Evolutionary conservation across 129 eudicot genomes (phyloP).

Genomic region (Flaveria ramosissima): DNA sequence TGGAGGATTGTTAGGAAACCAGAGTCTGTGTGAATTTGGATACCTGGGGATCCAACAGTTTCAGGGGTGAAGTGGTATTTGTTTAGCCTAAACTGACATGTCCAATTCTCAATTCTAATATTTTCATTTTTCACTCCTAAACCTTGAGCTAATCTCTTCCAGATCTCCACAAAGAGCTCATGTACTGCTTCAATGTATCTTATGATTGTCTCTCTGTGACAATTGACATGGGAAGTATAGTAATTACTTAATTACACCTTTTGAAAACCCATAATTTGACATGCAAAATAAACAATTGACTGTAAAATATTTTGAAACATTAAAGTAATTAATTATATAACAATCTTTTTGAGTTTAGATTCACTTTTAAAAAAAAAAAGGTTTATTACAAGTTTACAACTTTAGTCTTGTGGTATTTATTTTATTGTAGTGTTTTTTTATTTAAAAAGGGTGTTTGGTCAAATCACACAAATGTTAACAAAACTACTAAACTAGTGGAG

Average conservation of each 20-base stretch:
- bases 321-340: too few species aligned
- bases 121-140: conserved; percentile 37
- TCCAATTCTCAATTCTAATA: conserved; percentile 56
- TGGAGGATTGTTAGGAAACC: conserved; percentile 84
- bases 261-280: neutral
- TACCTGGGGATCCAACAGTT: conserved; percentile 61
- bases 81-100: conserved; percentile 76
- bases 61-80: conserved; percentile 63
- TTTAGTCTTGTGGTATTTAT: too few species aligned
- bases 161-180: conserved; percentile 42
- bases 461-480: too few species aligned
- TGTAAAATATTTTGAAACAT: too few species aligned
- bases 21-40: conserved; percentile 74
- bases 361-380: too few species aligned
- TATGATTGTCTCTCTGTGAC: conserved; percentile 55
- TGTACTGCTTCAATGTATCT: conserved; percentile 67
- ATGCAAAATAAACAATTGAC: neutral
- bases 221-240: neutral
- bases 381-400: too few species aligned
- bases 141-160: conserved; percentile 46
- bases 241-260: too few species aligned
- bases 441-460: too few species aligned
- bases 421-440: too few species aligned
- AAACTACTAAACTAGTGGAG: too few species aligned
- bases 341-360: too few species aligned